These are phyloP conservation scores for Phylloporus sp. DNA, from an alignment of 1,284 basidiomycete genomes.

Conservation along the genomic window DNA sequence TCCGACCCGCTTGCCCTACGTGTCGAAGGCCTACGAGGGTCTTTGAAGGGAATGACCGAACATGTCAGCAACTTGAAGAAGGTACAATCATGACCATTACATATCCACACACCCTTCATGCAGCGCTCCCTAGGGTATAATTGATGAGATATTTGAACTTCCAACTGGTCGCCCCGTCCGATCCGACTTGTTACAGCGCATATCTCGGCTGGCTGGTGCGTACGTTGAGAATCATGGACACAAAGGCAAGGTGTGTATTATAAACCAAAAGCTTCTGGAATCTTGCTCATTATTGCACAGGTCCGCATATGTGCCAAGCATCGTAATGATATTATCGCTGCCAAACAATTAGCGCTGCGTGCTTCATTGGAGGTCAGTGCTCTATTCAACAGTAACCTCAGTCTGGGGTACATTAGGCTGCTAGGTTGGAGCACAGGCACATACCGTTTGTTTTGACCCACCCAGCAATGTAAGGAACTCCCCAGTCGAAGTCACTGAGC, in stretches of 20 bases:
- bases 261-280: not conserved
- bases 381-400: not conserved
- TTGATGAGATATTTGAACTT: constrained; percentile 51
- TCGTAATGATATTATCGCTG: constrained; percentile 43
- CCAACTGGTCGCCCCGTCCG: constrained; percentile 49
- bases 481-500: constrained; percentile 34
- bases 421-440: constrained; percentile 21
- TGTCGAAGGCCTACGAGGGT: constrained; percentile 58
- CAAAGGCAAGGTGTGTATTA: constrained; percentile 46
- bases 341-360: constrained; percentile 57
- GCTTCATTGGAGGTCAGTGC: constrained; percentile 54
- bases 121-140: constrained; percentile 46
- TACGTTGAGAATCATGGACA: constrained; percentile 56
- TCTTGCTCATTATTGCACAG: constrained; percentile 39
- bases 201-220: constrained; percentile 69
- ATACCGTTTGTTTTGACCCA: constrained; percentile 44
- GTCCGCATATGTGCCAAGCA: constrained; percentile 57
- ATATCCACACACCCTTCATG: constrained; percentile 1
- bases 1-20: constrained; percentile 58
- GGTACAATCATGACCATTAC: constrained; percentile 38
- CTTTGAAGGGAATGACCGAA: constrained; percentile 48
- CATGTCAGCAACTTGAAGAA: constrained; percentile 52
- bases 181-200: constrained; percentile 53
- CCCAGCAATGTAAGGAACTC: constrained; percentile 29
- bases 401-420: not conserved